These are phyloP conservation scores for Pseudognaphalium luteoalbum DNA, from an alignment of 129 eudicot genomes.

Conservation along the genomic window DNA sequence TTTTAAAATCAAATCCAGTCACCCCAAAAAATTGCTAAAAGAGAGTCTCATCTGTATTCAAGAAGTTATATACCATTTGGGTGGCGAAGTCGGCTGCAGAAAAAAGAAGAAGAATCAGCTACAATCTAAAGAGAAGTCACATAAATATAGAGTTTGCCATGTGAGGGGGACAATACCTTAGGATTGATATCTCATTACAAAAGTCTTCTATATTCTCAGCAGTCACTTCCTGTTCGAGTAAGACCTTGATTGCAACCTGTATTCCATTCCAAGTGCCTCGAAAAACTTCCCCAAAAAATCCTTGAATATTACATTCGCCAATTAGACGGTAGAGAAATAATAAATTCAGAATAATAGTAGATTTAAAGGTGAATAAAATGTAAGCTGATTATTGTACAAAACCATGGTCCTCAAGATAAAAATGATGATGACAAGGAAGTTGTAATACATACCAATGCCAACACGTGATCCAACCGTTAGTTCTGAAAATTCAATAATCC, in stretches of 20 bases:
- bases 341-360: neutral
- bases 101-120: conserved; percentile 20
- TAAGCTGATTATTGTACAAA: neutral
- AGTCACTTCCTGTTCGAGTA: conserved; percentile 76
- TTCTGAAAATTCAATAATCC: conserved; percentile 84
- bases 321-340: conserved; percentile 4
- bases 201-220: conserved; percentile 84
- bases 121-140: neutral
- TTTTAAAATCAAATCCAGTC: too few species aligned
- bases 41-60: conserved; percentile 5
- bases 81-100: conserved; percentile 88
- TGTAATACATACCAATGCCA: conserved; percentile 58
- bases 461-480: conserved; percentile 69
- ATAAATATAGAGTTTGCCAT: neutral
- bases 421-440: conserved; percentile 14
- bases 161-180: conserved; percentile 49
- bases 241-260: conserved; percentile 84
- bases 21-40: neutral
- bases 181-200: conserved; percentile 86
- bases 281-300: conserved; percentile 90
- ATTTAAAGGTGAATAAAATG: neutral
- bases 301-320: conserved; percentile 34
- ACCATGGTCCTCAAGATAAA: too few species aligned
- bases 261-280: conserved; percentile 89
- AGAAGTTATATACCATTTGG: conserved; percentile 75